These are phyloP conservation scores for Plasmodium malariae DNA, from an alignment of 169 alveolate genomes.

Conservation along the genomic window DNA sequence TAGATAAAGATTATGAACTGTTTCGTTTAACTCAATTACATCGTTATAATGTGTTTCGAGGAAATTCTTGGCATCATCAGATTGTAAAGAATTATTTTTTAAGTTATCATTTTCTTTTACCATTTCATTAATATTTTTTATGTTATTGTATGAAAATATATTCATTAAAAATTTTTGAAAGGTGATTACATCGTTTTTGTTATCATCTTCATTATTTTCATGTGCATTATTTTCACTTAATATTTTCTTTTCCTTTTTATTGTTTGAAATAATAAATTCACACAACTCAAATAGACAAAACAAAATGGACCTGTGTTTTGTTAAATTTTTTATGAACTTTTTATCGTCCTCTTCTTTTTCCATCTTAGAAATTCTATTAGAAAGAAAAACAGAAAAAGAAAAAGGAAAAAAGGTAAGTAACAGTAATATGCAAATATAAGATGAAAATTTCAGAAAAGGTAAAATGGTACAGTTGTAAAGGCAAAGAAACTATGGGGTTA, in stretches of 20 bases:
- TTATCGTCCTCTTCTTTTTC: slow-evolving; percentile 29
- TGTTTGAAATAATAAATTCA: slow-evolving; percentile 29
- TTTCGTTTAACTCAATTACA: slow-evolving; percentile 39
- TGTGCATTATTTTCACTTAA: slow-evolving; percentile 20
- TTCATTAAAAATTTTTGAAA: slow-evolving; percentile 47
- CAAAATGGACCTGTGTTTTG: slow-evolving; percentile 60
- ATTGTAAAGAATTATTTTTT: slow-evolving; percentile 26
- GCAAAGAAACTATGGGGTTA: too few relatives aligned
- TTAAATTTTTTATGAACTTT: slow-evolving; percentile 22
- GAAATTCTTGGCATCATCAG: background rate
- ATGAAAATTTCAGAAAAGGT: background rate
- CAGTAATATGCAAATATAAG: background rate
- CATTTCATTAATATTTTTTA: slow-evolving; percentile 36
- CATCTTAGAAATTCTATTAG: slow-evolving; percentile 34
- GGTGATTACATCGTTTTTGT: slow-evolving; percentile 19
- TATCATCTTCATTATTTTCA: slow-evolving; percentile 59
- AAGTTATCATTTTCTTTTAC: slow-evolving; percentile 56
- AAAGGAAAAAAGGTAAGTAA: slow-evolving; percentile 3
- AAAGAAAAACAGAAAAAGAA: slow-evolving; percentile 7
- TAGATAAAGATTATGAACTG: slow-evolving; percentile 16
- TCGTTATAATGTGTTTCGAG: slow-evolving; percentile 28
- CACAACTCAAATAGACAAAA: slow-evolving; percentile 70
- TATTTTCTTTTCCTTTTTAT: slow-evolving; percentile 40
- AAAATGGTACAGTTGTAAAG: too few relatives aligned
- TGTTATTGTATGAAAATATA: slow-evolving; percentile 42